Evolutionary conservation across 2,329 filamentous ascomycete species (phyloP), one percentile per base, ranked within the genome.

Genomic region (Macrophomina tecta): DNA sequence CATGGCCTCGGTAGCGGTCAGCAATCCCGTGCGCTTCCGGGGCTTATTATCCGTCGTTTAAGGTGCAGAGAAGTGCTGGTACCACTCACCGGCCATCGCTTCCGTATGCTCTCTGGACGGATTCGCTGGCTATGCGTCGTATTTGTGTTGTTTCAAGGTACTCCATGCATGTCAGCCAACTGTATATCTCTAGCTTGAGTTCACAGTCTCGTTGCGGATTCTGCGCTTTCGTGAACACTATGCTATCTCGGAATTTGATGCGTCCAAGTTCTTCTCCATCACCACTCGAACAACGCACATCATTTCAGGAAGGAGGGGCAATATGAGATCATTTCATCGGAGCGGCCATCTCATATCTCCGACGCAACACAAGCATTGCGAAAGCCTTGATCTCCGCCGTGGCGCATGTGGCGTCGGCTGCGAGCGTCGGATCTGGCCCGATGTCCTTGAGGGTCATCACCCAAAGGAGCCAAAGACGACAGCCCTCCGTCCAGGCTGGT

Each of bases 381-480:
- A 48, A 8, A 34, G n/a, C 32, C 42, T 32, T 49, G 58, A 62
- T 49, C 58, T 28, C 42, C 18, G n/a, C 58, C 30, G 30, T 46
- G 30, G 58, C 45, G 56, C 40, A 46, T 48, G 56, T 61, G 56
- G 56, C 56, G 58, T 18, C 16, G 9, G 11, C 32, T 23, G 45
- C 32, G 32, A 49, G 58, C 48, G 30, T 36, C 46, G 61, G 58
- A 53, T 53, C 48, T 64, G 34, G 36, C n/a, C 61, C 46, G 48
- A 53, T 36, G 30, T n/a, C 32, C 46, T 45, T 52, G 23, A 42
- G 55, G 30, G 23, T 23, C 23, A 23, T 66, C 67, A 73, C 46
- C 76, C 75, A 61, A 80, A 82, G 5, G 84, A 84, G 61, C 86
- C 84, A 77, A 91, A 89, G 49, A 91, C 82, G 65, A 93, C 82